Conservation (phyloP, 140 eudicot species). For the Stevia rebaudiana region DNA sequence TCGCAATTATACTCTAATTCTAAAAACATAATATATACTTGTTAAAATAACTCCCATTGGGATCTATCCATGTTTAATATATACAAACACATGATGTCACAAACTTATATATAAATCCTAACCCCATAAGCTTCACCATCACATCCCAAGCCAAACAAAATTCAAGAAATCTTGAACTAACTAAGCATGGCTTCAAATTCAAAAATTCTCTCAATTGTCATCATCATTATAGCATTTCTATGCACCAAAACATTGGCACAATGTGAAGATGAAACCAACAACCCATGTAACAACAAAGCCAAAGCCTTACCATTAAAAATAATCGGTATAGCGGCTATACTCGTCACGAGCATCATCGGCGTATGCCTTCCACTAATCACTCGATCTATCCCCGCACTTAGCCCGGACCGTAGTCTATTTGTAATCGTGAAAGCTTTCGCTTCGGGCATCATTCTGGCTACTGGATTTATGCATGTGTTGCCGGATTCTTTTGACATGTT, state of each 20-base stretch:
- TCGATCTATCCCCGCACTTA: slow-evolving; percentile 45
- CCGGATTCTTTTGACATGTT: slow-evolving; percentile 65
- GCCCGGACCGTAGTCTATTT: slow-evolving; percentile 52
- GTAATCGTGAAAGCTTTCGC: slow-evolving; percentile 57
- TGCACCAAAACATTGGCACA: slow-evolving; percentile 37
- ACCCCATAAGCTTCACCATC: too few relatives aligned
- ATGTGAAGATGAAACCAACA: slow-evolving; percentile 38
- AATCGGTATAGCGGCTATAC: slow-evolving; percentile 44
- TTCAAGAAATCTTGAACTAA: not conserved
- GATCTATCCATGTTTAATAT: too few relatives aligned
- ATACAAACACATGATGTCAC: too few relatives aligned
- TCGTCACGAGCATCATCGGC: slow-evolving; percentile 48
- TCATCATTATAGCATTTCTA: slow-evolving; percentile 20
- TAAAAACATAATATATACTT: too few relatives aligned
- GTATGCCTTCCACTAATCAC: slow-evolving; percentile 49
- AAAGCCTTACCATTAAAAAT: slow-evolving; percentile 44
- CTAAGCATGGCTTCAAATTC: slow-evolving; percentile 15
- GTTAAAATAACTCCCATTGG: too few relatives aligned
- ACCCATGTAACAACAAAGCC: slow-evolving; percentile 48
- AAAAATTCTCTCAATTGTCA: slow-evolving; percentile 21
- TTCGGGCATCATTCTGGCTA: slow-evolving; percentile 52
- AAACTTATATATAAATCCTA: too few relatives aligned
- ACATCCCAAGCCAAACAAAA: not conserved
- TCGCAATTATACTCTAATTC: too few relatives aligned
- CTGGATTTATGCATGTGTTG: slow-evolving; percentile 59